These are phyloP conservation scores for Fusarium nurragi DNA, from an alignment of 2,329 filamentous ascomycete genomes.

Conservation along the genomic window DNA sequence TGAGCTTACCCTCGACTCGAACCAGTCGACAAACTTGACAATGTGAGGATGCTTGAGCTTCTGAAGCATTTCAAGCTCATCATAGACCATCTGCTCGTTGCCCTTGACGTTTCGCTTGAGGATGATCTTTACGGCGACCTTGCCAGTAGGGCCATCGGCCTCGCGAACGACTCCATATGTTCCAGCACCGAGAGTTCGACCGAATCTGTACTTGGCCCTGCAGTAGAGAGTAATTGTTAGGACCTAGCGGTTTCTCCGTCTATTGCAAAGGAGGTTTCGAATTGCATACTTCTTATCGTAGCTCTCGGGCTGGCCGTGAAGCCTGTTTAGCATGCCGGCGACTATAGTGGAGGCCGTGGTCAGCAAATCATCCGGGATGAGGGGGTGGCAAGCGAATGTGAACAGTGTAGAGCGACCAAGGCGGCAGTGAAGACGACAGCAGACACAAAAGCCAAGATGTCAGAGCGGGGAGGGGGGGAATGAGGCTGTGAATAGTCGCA, in stretches of 20 bases:
- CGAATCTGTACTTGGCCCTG: slow-evolving; percentile 89
- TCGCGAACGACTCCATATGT: slow-evolving; percentile 99
- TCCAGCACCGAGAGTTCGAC: slow-evolving; percentile 91
- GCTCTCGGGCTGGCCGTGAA: slow-evolving; percentile 95
- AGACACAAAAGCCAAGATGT: slow-evolving; percentile 15
- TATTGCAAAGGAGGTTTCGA: slow-evolving; percentile 39
- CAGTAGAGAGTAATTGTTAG: slow-evolving; percentile 36
- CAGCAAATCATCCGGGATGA: slow-evolving; percentile 31
- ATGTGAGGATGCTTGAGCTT: slow-evolving; percentile 93
- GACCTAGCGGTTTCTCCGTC: slow-evolving; percentile 29
- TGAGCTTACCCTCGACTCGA: slow-evolving; percentile 85
- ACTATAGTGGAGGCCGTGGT: slow-evolving; percentile 61
- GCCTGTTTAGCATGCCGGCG: slow-evolving; percentile 90
- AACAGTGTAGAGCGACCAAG: background rate
- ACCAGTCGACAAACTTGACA: slow-evolving; percentile 98
- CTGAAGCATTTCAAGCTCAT: slow-evolving; percentile 94
- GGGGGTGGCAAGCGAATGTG: background rate
- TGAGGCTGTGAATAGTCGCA: slow-evolving; percentile 42
- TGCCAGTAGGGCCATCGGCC: slow-evolving; percentile 82
- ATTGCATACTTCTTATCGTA: slow-evolving; percentile 91
- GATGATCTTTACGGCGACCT: slow-evolving; percentile 98
- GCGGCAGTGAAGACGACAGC: background rate
- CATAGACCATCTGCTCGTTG: slow-evolving; percentile 98
- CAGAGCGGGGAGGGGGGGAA: slow-evolving; percentile 34
- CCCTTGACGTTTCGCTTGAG: slow-evolving; percentile 99